Evolutionary conservation across 2,329 filamentous ascomycete genomes (phyloP).

Genomic region (Fusarium domesticum): DNA sequence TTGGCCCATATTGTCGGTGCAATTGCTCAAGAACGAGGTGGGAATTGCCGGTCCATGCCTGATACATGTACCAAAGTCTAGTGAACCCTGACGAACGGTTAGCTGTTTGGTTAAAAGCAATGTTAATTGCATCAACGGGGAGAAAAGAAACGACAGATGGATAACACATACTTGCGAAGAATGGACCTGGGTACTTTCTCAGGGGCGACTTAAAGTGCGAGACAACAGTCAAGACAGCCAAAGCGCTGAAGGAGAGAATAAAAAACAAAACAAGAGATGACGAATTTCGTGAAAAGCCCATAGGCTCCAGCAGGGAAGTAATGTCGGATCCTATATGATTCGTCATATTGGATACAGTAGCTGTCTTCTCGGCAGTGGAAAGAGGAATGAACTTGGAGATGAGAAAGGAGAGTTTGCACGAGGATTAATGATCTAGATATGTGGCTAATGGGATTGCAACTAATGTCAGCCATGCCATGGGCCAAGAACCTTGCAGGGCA

Average conservation of each 20-base stretch:
- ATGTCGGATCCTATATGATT: slow-evolving; percentile 5
- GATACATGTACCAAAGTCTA: slow-evolving; percentile 37
- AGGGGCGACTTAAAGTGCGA: slow-evolving; percentile 24
- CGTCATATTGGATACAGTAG: slow-evolving; percentile 1
- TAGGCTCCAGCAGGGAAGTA: slow-evolving; percentile 3
- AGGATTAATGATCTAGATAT: not conserved
- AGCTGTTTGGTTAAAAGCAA: not conserved
- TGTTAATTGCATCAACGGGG: not conserved
- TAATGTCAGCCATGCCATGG: not conserved
- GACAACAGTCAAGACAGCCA: slow-evolving; percentile 10
- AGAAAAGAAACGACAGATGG: not conserved
- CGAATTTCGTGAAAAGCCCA: not conserved
- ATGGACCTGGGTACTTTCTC: slow-evolving; percentile 33
- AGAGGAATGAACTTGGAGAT: not conserved
- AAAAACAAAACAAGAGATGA: slow-evolving; percentile 3
- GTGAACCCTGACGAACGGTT: slow-evolving; percentile 25
- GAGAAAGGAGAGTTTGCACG: not conserved
- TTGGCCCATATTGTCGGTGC: slow-evolving; percentile 39
- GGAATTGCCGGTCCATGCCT: slow-evolving; percentile 29
- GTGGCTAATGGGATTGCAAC: slow-evolving; percentile 3
- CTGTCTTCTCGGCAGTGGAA: not conserved
- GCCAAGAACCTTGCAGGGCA: not conserved
- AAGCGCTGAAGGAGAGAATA: slow-evolving; percentile 3
- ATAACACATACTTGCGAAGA: slow-evolving; percentile 28
- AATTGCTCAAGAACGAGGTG: slow-evolving; percentile 32